phyloP scores from a whole-genome alignment of 2,329 filamentous ascomycete species.

The Aspergillus sp. region DNA sequence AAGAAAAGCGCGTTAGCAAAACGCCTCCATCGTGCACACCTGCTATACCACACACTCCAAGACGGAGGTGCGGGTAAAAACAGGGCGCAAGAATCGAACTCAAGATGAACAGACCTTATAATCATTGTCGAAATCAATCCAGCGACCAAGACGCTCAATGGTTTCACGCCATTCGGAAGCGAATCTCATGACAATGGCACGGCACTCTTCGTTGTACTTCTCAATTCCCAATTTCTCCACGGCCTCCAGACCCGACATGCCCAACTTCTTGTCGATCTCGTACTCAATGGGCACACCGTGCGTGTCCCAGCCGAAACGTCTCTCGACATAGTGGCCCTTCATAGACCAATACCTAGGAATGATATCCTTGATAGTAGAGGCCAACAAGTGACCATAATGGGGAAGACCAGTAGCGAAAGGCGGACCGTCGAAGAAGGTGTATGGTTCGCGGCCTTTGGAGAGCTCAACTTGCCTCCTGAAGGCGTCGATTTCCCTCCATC shows the following conservation, averaged over 20 bases:
- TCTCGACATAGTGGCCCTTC: constrained; percentile 90
- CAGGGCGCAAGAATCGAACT: background rate
- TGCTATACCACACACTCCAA: background rate
- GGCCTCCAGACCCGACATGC: constrained; percentile 81
- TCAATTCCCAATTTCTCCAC: constrained; percentile 82
- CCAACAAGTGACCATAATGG: constrained; percentile 74
- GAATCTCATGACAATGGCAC: constrained; percentile 90
- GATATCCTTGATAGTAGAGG: constrained; percentile 95
- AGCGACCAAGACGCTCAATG: constrained; percentile 83
- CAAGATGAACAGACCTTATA: constrained; percentile 64
- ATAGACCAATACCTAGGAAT: constrained; percentile 97
- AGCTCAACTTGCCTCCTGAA: constrained; percentile 87
- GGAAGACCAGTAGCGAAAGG: constrained; percentile 71
- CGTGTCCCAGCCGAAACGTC: constrained; percentile 93
- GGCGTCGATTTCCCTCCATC: constrained; percentile 89
- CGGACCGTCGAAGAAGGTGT: constrained; percentile 92
- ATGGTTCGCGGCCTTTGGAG: constrained; percentile 75
- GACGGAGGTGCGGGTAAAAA: background rate
- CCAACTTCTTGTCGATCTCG: constrained; percentile 95
- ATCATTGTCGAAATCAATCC: constrained; percentile 98
- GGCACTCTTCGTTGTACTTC: constrained; percentile 88
- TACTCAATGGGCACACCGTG: constrained; percentile 94
- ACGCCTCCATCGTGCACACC: no score
- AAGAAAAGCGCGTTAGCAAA: no score
- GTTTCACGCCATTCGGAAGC: constrained; percentile 82